Evolutionary conservation across 495 filamentous ascomycete genomes (phyloP).

Genomic region (Corynascus novoguineensis): DNA sequence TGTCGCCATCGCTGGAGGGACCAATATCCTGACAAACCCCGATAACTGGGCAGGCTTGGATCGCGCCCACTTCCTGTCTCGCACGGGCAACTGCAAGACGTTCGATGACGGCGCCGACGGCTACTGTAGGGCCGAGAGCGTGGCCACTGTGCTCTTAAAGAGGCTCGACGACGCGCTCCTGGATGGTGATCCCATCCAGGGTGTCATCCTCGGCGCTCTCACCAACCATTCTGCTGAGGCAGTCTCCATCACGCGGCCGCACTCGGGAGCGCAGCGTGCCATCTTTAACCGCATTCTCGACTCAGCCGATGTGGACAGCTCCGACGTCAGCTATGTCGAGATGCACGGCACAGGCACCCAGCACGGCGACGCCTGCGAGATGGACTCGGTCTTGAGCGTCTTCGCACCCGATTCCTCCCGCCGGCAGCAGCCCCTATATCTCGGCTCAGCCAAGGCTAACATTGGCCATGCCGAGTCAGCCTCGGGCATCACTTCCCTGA

Average conservation of each 20-base stretch:
- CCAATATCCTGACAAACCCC: slow-evolving; percentile 66
- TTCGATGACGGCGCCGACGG: slow-evolving; percentile 69
- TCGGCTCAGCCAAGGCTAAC: slow-evolving; percentile 80
- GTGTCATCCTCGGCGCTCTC: slow-evolving; percentile 54
- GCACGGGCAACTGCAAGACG: slow-evolving; percentile 69
- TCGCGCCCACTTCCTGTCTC: slow-evolving; percentile 70
- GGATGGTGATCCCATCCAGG: slow-evolving; percentile 67
- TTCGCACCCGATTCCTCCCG: slow-evolving; percentile 62
- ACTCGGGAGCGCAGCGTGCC: slow-evolving; percentile 58
- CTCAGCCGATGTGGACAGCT: slow-evolving; percentile 57
- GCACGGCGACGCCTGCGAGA: slow-evolving; percentile 68
- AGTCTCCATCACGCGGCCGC: slow-evolving; percentile 68
- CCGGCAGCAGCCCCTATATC: slow-evolving; percentile 58
- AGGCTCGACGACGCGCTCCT: slow-evolving; percentile 64
- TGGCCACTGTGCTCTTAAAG: slow-evolving; percentile 64
- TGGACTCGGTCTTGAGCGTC: slow-evolving; percentile 63
- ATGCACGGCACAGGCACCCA: slow-evolving; percentile 85
- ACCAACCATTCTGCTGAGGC: slow-evolving; percentile 70
- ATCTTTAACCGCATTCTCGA: slow-evolving; percentile 59
- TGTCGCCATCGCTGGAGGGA: slow-evolving; percentile 74
- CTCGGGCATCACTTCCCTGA: slow-evolving; percentile 67
- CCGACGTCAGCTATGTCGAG: slow-evolving; percentile 68
- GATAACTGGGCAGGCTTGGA: slow-evolving; percentile 74
- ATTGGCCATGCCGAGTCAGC: slow-evolving; percentile 80
- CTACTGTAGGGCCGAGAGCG: slow-evolving; percentile 65